phyloP scores from a whole-genome alignment of 1,284 basidiomycete species.

The Trichosporon sp. region DNA sequence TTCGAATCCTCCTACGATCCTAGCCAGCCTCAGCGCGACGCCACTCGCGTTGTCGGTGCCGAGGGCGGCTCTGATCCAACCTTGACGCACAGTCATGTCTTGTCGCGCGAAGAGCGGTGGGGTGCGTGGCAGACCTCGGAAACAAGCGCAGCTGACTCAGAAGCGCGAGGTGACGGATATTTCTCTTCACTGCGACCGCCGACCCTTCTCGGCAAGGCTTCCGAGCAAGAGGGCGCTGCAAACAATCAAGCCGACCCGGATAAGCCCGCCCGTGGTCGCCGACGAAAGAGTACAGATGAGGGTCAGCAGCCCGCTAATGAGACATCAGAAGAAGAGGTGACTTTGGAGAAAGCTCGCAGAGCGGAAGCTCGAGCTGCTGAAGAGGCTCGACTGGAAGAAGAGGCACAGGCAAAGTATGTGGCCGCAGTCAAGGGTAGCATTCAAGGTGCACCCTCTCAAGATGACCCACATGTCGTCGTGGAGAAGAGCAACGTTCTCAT shows the following conservation, averaged over 20 bases:
- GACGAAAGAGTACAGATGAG: neutral
- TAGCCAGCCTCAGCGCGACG: conserved; percentile 23
- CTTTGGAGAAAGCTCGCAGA: neutral
- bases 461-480: conserved; percentile 49
- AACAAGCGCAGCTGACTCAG: neutral
- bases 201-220: conserved; percentile 36
- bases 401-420: conserved; percentile 16
- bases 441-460: neutral
- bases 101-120: conserved; percentile 38
- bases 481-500: conserved; percentile 93
- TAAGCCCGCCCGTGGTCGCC: neutral
- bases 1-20: conserved; percentile 8
- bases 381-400: conserved; percentile 9
- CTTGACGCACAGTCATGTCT: conserved; percentile 29
- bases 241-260: neutral
- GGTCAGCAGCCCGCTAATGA: neutral
- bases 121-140: conserved; percentile 30
- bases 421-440: conserved; percentile 18
- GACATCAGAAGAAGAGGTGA: neutral
- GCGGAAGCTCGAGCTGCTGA: conserved; percentile 3
- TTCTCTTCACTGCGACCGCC: conserved; percentile 49
- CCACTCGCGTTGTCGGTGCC: conserved; percentile 26
- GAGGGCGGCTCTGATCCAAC: conserved; percentile 36
- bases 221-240: neutral
- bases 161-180: conserved; percentile 39